Evolutionary conservation across 2,329 filamentous ascomycete species (phyloP), one percentile per base, ranked within the genome.

Genomic region (Trichoderma asperellum): DNA sequence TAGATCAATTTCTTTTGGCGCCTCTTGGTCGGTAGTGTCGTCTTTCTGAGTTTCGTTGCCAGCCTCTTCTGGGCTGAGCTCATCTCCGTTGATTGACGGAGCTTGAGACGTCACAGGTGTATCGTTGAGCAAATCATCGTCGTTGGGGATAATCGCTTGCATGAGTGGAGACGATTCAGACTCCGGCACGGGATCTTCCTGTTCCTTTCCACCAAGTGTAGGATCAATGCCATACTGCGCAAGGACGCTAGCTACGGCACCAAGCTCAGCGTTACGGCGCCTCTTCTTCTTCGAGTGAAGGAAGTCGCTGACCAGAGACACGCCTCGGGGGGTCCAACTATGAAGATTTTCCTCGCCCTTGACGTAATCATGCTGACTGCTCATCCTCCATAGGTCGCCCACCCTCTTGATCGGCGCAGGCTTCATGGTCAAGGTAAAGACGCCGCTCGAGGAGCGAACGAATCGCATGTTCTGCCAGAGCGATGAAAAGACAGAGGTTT

Each of bases 381-480:
- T 96, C 89, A 98, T 93, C 67, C 96, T 89, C 96, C 96, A 99
- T 14, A 99, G 84, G 77, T 99, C 96, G 3, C 93, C 93, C 0
- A 94, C 93, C 58, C 93, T 88, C 80, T 97, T 97, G 62, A 97
- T 94, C 2, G 94, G 94, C 8, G 93, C 90, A 0, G 96, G 96
- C 35, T 93, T 91, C 79, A 98, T 90, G 6, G 90, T 90, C 61
- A 98, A 83, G 1, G 92, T 94, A 80, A 97, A 99, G 70, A 97
- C 92, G 56, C 89, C 90, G 24, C 93, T 92, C 0, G 91, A 92
- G 8, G 94, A 96, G 76, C 94, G 93, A 7, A 97, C 92, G 70
- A 97, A 91, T 29, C 94, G 88, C 52, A 92, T 89, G 27, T 91
- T 90, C 75, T 93, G 94, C 88, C 92, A 98, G 29, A 99, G 84